phyloP scores from a whole-genome alignment of 1,139 yeast genomes.

The Nadsonia commutata region DNA sequence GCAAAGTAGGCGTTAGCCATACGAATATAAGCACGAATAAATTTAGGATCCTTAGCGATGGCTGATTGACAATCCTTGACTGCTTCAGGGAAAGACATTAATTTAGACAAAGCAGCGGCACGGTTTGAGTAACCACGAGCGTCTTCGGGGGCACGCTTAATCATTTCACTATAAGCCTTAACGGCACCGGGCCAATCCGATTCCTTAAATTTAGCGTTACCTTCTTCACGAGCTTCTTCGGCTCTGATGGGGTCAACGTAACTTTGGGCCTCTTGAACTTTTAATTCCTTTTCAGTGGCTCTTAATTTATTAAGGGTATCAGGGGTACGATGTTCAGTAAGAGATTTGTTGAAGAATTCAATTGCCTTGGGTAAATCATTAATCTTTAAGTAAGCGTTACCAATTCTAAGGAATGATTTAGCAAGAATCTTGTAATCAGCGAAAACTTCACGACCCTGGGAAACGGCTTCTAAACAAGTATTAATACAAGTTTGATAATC shows the following conservation, averaged over 20 bases:
- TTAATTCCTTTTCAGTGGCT: constrained; percentile 72
- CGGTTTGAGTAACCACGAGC: constrained; percentile 96
- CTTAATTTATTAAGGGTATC: constrained; percentile 83
- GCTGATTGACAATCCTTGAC: constrained; percentile 85
- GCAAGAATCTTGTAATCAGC: constrained; percentile 89
- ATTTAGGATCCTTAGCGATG: constrained; percentile 71
- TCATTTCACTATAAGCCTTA: constrained; percentile 86
- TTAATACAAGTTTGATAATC: constrained; percentile 73
- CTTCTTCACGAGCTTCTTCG: constrained; percentile 86
- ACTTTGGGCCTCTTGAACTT: constrained; percentile 57
- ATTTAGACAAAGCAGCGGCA: constrained; percentile 90
- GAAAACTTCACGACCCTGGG: constrained; percentile 75
- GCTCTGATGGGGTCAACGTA: constrained; percentile 87
- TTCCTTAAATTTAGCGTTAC: constrained; percentile 76
- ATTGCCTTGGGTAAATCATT: constrained; percentile 62
- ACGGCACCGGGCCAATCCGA: constrained; percentile 98
- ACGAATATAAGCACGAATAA: constrained; percentile 90
- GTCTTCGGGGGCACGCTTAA: constrained; percentile 90
- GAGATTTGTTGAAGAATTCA: constrained; percentile 70
- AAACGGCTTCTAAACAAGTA: constrained; percentile 73
- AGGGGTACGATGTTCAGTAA: constrained; percentile 96
- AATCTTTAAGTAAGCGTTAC: constrained; percentile 64
- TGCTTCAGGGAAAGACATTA: constrained; percentile 96
- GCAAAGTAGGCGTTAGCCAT: constrained; percentile 92
- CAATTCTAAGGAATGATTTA: constrained; percentile 85